phyloP scores from a whole-genome alignment of 139 green algal genomes.

The Pseudopediastrum boryanum region DNA sequence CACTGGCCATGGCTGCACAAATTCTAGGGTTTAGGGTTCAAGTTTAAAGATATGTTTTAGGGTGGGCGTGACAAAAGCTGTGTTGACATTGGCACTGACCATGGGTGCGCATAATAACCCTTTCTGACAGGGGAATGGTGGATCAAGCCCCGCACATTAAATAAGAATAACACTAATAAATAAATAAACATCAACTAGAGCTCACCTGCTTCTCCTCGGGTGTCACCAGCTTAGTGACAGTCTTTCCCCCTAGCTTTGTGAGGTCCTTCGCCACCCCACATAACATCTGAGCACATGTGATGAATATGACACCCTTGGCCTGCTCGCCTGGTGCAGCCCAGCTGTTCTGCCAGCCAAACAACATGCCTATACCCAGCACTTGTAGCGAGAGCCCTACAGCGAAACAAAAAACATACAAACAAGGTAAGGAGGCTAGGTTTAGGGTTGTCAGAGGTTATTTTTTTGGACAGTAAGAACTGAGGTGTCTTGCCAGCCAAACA shows the following conservation, averaged over 20 bases:
- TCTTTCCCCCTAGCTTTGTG: conserved; percentile 90
- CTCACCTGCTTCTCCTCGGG: conserved; percentile 74
- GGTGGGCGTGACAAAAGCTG: too few relatives aligned
- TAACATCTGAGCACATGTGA: conserved; percentile 64
- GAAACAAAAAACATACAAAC: not conserved
- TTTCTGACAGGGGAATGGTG: too few relatives aligned
- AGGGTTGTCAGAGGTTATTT: too few relatives aligned
- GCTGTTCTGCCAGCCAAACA: conserved; percentile 79
- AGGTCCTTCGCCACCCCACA: conserved; percentile 89
- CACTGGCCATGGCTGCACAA: too few relatives aligned
- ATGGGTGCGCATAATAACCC: too few relatives aligned
- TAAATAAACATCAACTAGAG: not conserved
- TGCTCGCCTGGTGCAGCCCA: conserved; percentile 38
- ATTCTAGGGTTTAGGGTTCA: too few relatives aligned
- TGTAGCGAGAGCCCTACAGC: conserved; percentile 23
- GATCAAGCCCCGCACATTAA: too few relatives aligned
- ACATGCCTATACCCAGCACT: conserved; percentile 46
- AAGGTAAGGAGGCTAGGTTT: too few relatives aligned
- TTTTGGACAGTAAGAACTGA: too few relatives aligned
- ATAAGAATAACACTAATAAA: not conserved
- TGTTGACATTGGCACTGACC: too few relatives aligned
- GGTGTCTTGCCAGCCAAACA: conserved; percentile 79
- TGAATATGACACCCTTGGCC: conserved; percentile 24
- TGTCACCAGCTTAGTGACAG: conserved; percentile 85
- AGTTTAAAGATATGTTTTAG: too few relatives aligned